These are phyloP conservation scores for Microcyclosporella mali DNA, from an alignment of 2,329 filamentous ascomycete species.

Conservation along the genomic window DNA sequence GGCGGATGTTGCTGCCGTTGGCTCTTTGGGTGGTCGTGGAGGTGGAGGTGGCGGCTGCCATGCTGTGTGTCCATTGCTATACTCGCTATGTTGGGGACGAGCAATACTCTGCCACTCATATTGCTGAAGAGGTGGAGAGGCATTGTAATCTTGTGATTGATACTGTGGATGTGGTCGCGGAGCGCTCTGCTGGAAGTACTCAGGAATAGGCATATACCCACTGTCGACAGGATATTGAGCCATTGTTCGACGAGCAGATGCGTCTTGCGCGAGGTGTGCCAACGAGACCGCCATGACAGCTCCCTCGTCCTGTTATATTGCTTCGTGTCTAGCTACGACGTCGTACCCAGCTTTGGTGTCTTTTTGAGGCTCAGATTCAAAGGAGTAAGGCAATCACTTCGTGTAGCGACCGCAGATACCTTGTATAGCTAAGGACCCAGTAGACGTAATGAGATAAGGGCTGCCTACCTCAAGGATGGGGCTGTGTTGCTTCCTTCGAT, in stretches of 20 bases:
- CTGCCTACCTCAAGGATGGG: too few species aligned
- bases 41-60: conserved; percentile 5
- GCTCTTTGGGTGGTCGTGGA: conserved; percentile 5
- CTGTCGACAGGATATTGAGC: conserved; percentile 5
- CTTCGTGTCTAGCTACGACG: too few species aligned
- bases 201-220: conserved; percentile 5
- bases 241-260: conserved; percentile 6
- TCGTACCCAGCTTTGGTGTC: too few species aligned
- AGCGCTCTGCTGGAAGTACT: conserved; percentile 9
- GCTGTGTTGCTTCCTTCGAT: too few species aligned
- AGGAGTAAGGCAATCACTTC: too few species aligned
- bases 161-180: conserved; percentile 2
- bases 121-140: conserved; percentile 4
- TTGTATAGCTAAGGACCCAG: too few species aligned
- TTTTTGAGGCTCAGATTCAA: too few species aligned
- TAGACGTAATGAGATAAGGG: too few species aligned
- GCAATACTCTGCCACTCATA: neutral
- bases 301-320: neutral
- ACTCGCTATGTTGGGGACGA: too few species aligned
- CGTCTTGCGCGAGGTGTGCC: conserved; percentile 4
- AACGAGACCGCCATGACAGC: conserved; percentile 14
- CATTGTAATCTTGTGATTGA: neutral
- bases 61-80: neutral
- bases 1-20: neutral
- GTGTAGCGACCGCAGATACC: too few species aligned